Percentiles rank a stretch among this genome's conserved stretches.
These are phyloP conservation scores for Amphirosellinia nigrospora DNA, from an alignment of 495 filamentous ascomycete species.

Conservation along the genomic window DNA sequence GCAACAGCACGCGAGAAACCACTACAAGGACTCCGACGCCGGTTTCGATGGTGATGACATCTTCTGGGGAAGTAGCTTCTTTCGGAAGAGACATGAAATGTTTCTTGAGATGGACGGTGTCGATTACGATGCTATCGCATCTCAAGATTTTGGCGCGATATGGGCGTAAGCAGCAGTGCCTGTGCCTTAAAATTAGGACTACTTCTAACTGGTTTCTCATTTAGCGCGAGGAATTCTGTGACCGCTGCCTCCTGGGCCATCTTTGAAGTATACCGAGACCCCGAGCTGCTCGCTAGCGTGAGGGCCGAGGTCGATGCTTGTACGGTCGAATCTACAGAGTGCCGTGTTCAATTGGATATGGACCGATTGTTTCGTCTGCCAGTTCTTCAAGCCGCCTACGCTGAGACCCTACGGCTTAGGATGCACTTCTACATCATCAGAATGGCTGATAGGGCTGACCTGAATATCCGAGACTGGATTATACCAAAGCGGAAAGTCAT, in stretches of 20 bases:
- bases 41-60: slow-evolving; percentile 38
- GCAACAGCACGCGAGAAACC: slow-evolving; percentile 38
- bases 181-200: not conserved
- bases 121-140: slow-evolving; percentile 38
- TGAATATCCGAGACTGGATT: slow-evolving; percentile 37
- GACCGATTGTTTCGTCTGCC: slow-evolving; percentile 33
- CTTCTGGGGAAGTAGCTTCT: slow-evolving; percentile 42
- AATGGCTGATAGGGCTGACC: slow-evolving; percentile 29
- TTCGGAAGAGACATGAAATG: slow-evolving; percentile 38
- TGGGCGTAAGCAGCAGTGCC: slow-evolving; percentile 13
- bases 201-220: slow-evolving; percentile 7
- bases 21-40: slow-evolving; percentile 28
- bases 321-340: slow-evolving; percentile 26
- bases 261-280: slow-evolving; percentile 34
- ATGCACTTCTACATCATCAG: slow-evolving; percentile 41
- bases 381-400: slow-evolving; percentile 42
- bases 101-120: slow-evolving; percentile 40
- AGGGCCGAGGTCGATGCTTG: slow-evolving; percentile 31
- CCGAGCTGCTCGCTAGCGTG: slow-evolving; percentile 27
- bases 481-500: slow-evolving; percentile 30
- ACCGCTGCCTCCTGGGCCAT: slow-evolving; percentile 31
- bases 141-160: slow-evolving; percentile 36
- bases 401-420: slow-evolving; percentile 40
- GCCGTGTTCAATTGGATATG: slow-evolving; percentile 32
- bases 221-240: slow-evolving; percentile 32